Base-by-base conservation (phyloP, 192 early-diverging fungal genomes). In the Coemansia sp. region DNA sequence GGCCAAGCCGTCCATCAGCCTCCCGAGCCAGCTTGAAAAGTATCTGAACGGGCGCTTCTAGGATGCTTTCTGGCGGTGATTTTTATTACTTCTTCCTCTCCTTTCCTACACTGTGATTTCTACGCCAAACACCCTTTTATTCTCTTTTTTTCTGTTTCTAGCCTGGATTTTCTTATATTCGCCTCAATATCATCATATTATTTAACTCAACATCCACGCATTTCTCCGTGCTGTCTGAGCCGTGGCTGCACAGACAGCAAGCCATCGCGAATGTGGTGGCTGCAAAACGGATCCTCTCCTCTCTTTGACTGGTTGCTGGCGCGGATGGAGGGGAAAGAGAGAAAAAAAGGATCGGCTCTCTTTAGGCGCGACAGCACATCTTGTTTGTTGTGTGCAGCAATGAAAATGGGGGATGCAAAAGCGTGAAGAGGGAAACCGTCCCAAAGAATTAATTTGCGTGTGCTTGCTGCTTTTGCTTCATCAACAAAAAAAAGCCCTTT, bases 21-120 rank as follows among this genome's bases (percentile, higher is more conserved):
- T 78, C 53, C 81, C 81, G 19, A 67, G 66, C 55, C 61, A 58
- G 32, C 62, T 83, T 42, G 39, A 59, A n/a, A 50, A 78, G 63
- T 83, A 83, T 43, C 58, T 83, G 10, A 77, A 78, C 61, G 81
- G 81, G 7, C 71, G 72, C 58, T 83, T 83, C 81, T 83, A 83
- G 57, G 64, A 51, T 7, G 32, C 32, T 32, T 32, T 32, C 32
- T 32, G 32, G 4, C 32, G 32, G 32, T 4, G 32, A 32, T 32
- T 32, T 37, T 37, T 37, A 10, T 65, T 65, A 17, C 41, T 56
- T 56, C 25, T 25, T 25, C 39, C 40, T 42, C 39, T 61, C 22
- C n/a, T 53, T 19, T 39, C 5, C 57, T 59, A 59, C 57, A 59
- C 57, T 59, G 57, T 59, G 57, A 59, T 59, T 59, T 59, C 40